Base-by-base conservation (phyloP, 306 rosid genomes). In the Echinosophora koreensis region DNA sequence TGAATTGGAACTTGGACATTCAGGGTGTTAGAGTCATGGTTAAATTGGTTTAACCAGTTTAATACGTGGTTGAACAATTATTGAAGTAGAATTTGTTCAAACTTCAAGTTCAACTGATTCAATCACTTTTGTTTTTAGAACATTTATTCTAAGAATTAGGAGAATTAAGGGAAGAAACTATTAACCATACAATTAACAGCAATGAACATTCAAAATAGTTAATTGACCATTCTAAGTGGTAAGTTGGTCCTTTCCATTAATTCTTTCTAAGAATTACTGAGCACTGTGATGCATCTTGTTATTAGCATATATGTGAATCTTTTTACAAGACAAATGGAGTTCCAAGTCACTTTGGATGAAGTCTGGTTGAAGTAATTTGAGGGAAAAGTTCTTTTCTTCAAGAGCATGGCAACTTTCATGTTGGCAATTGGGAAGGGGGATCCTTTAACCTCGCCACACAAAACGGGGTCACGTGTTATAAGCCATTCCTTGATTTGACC, bases 351-450 rank as follows among this genome's bases (percentile, higher is more conserved):
- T 77, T 16, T 60, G 52, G 66, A 15, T 13, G 44, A 59, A 34
- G 76, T 34, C 10, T 49, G 64, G 80, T 32, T 9, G 64, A 74
- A 72, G 73, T 41, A n/a, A 34, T 34, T 63, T 11, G 16, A 57
- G 57, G 49, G 66, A n/a, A 68, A 60, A 44, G 57, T 67, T 50
- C 1, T 41, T 58, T 69, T 22, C 4, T 44, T 44, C 10, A 44
- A 44, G 50, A 56, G 60, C 27, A 52, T 32, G 63, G 17, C 27
- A 30, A 6, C 27, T 41, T 51, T 14, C 49, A 8, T 67, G 59
- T n/a, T 42, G 22, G 50, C 61, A 57, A 55, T n/a, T 35, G 27
- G 49, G 50, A 28, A 68, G 60, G 69, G 58, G 69, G 69, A 66
- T 77, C 54, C 58, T n/a, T 13, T 71, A 68, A 46, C 47, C 44